Evolutionary conservation across 2,329 filamentous ascomycete species (phyloP).

Genomic region (Helotiales sp.): DNA sequence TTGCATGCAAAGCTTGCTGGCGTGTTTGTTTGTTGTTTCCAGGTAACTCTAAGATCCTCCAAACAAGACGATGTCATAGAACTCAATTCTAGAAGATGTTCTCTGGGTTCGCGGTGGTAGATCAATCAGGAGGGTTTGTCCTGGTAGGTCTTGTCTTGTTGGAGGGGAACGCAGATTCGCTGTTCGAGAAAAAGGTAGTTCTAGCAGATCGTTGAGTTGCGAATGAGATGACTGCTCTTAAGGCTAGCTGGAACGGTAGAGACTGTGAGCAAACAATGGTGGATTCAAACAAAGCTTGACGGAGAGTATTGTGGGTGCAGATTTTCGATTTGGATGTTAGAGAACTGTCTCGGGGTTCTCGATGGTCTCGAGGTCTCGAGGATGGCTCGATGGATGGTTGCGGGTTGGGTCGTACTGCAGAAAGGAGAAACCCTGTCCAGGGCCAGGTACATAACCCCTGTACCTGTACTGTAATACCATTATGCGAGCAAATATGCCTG

Average conservation of each 20-base stretch:
- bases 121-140: constrained; percentile 6
- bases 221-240: constrained; percentile 6
- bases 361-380: constrained; percentile 2
- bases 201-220: background rate
- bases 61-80: constrained; percentile 9
- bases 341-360: constrained; percentile 23
- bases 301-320: constrained; percentile 11
- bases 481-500: constrained; percentile 16
- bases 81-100: background rate
- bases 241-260: constrained; percentile 29
- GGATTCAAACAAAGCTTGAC: constrained; percentile 22
- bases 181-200: background rate
- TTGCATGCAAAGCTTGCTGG: constrained; percentile 10
- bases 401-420: background rate
- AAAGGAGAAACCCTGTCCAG: constrained; percentile 15
- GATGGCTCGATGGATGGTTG: background rate
- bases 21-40: constrained; percentile 19
- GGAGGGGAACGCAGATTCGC: background rate
- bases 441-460: constrained; percentile 3
- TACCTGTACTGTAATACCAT: constrained; percentile 2
- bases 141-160: background rate
- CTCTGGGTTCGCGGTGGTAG: background rate
- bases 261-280: constrained; percentile 26
- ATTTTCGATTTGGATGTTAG: constrained; percentile 17
- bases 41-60: constrained; percentile 1